Evolutionary conservation across 345 rosid genomes (phyloP), one percentile per base, ranked within the genome.

Genomic region (Citrus medica): DNA sequence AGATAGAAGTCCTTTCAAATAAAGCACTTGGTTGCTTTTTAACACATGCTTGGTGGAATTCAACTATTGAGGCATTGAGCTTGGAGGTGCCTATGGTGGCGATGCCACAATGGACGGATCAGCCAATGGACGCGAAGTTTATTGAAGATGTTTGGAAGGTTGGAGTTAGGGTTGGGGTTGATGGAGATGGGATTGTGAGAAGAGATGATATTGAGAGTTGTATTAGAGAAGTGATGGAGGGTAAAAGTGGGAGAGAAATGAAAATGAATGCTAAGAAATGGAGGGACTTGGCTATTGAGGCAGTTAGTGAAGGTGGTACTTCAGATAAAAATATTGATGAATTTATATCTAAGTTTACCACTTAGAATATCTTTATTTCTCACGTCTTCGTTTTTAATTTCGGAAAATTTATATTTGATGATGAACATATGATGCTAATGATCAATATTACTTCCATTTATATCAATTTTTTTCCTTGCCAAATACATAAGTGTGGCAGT

Each of bases 251-350:
- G 3, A 60, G 22, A 51, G 74, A 76, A 17, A 35, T 80, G 38
- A 80, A 25, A 59, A 28, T 21, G 19, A 80, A 75, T 65, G 19
- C 61, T 25, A 14, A 32, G 63, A 65, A 75, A 64, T 81, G 82
- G 84, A 78, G 60, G 12, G 76, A 71, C 22, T 78, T 78, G 73
- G 82, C 80, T n/a, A 33, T 73, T 16, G 76, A 84, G 58, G 86
- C 84, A 22, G 76, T 73, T 7, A 21, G 40, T 58, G 84, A 85
- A 74, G 93, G 87, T 24, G 92, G 91, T 69, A 92, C 78, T 74
- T 90, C 94, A 6, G 89, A 90, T 61, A 77, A 77, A 72, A 83
- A 79, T 60, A 79, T 88, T 2, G 69, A 86, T 14, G 83, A 85
- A 68, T 89, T 90, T 78, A 85, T 87, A 27, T 76, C 79, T 1